Base-by-base conservation (phyloP, 2,329 filamentous ascomycete genomes). In the Diaporthe sp. region DNA sequence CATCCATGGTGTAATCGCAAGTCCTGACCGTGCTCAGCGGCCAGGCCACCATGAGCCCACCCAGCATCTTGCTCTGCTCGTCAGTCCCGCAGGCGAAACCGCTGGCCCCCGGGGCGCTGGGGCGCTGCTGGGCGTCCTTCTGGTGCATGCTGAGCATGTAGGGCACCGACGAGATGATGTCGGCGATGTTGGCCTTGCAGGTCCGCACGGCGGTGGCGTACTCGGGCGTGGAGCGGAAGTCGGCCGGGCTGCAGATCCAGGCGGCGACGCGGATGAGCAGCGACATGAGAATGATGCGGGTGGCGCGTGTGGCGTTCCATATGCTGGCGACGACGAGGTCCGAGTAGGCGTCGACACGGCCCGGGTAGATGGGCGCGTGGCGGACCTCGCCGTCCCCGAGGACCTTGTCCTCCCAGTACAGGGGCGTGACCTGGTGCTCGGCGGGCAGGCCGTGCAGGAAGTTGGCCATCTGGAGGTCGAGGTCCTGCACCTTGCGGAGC, bases 151-250 rank as follows among this genome's bases (percentile, higher is more conserved):
- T 90, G 2, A 93, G 85, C 79, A 90, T 87, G 77, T 88, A 92
- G 0, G 91, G 91, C 17, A 92, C 87, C 2, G 88, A 89, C 0
- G 90, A 89, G 72, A 92, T 86, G 37, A 92, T 88, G 77, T 92
- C 91, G 2, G 87, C 86, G 76, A 92, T 90, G 72, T 85, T 86
- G 55, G 89, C 87, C 49, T 85, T 84, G 72, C 87, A 90, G 2
- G 85, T 85, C 42, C 87, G 83, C 22, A 88, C 86, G 5, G 89
- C 88, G 0, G 87, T 87, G 20, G 89, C 89, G 77, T 92, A 92
- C 80, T 92, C 90, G 17, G 90, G 87, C 4, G 90, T 92, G 1
- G 90, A 92, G 57, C 90, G 86, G 79, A 92, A 92, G 81, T 93
- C 91, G 7, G 90, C 86, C 0, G 91, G 91, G 10, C 87, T 85